Conservation (phyloP, 345 rosid species). For the Arabis alpina region DNA sequence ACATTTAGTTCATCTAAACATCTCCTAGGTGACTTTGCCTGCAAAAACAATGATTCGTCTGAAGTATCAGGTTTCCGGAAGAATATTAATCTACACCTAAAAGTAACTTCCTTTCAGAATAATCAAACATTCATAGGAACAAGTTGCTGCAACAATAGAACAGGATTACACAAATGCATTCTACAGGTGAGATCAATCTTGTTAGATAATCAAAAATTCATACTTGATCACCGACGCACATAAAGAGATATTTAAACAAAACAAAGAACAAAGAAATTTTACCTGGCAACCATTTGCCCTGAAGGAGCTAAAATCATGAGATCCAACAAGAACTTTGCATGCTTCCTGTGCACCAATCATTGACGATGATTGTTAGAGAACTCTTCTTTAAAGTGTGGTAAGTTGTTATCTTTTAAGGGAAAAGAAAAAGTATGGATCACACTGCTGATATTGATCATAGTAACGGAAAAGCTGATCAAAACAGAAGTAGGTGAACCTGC, state of each 20-base stretch:
- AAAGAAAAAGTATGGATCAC: background rate
- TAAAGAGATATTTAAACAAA: background rate
- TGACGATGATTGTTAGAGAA: constrained; percentile 3
- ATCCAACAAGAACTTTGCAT: constrained; percentile 84
- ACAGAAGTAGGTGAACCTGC: constrained; percentile 61
- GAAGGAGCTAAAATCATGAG: constrained; percentile 95
- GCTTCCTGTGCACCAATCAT: constrained; percentile 69
- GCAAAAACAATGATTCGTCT: constrained; percentile 28
- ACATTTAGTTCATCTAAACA: constrained; percentile 76
- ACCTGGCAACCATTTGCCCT: constrained; percentile 94
- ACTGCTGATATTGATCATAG: constrained; percentile 1
- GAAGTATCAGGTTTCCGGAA: background rate
- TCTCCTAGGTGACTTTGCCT: constrained; percentile 88
- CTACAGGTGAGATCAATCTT: too few relatives aligned
- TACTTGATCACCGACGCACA: too few relatives aligned
- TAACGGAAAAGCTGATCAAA: constrained; percentile 20
- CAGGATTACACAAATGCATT: too few relatives aligned
- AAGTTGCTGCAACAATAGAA: too few relatives aligned
- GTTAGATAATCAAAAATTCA: too few relatives aligned
- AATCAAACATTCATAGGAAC: too few relatives aligned
- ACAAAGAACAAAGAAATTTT: constrained; percentile 34
- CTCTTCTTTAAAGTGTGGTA: background rate
- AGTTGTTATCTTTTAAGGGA: background rate
- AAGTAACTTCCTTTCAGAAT: too few relatives aligned
- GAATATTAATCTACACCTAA: constrained; percentile 10